These are phyloP conservation scores for Casaregolazyma lundiana DNA, from an alignment of 1,139 yeast species.

Conservation along the genomic window DNA sequence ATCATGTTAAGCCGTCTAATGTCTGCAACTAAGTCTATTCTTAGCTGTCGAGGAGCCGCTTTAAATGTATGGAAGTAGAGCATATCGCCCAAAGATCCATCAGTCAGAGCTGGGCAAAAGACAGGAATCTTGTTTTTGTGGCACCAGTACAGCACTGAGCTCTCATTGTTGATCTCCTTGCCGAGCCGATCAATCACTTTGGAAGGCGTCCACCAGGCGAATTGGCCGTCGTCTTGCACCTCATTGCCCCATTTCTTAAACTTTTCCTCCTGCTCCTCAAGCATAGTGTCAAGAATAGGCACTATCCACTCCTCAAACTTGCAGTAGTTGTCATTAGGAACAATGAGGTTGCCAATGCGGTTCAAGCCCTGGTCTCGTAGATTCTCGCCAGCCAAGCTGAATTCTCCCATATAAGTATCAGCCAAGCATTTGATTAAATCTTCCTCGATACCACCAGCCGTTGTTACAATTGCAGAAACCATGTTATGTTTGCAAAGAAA, in stretches of 20 bases:
- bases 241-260: conserved; percentile 42
- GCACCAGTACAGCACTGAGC: conserved; percentile 96
- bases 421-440: conserved; percentile 94
- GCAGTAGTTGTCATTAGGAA: conserved; percentile 97
- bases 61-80: conserved; percentile 96
- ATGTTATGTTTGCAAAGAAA: conserved; percentile 87
- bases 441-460: conserved; percentile 98
- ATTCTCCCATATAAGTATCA: conserved; percentile 92
- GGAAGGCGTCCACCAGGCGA: conserved; percentile 82
- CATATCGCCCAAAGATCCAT: conserved; percentile 99
- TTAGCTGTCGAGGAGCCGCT: conserved; percentile 81
- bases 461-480: conserved; percentile 91
- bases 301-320: conserved; percentile 98
- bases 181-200: conserved; percentile 88
- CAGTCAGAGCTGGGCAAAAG: conserved; percentile 96
- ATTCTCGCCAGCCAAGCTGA: conserved; percentile 69
- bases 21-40: conserved; percentile 90
- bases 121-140: conserved; percentile 93
- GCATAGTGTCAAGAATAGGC: conserved; percentile 80
- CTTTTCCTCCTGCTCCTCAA: conserved; percentile 80
- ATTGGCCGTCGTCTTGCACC: conserved; percentile 57
- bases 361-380: conserved; percentile 94
- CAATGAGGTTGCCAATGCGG: conserved; percentile 92
- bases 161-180: conserved; percentile 88
- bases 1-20: conserved; percentile 84